phyloP scores from a whole-genome alignment of 2,329 filamentous ascomycete species.

The Fusarium mexicanum region DNA sequence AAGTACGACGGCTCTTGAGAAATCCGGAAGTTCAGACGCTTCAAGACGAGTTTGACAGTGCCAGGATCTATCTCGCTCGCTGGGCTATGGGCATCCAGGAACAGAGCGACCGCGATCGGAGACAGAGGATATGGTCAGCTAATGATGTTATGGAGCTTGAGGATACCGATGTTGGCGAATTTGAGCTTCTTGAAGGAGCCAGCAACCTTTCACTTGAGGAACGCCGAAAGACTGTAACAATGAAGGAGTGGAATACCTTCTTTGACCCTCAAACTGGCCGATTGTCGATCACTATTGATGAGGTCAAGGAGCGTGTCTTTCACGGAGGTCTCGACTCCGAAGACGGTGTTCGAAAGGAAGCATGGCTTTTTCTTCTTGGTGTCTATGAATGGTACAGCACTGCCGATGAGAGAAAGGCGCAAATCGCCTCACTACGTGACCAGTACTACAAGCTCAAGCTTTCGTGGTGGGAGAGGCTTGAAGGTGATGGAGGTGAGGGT shows the following conservation, averaged over 20 bases:
- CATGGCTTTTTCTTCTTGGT: conserved; percentile 92
- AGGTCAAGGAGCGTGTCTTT: conserved; percentile 97
- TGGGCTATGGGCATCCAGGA: conserved; percentile 99
- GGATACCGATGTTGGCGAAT: conserved; percentile 93
- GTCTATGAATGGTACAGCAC: conserved; percentile 95
- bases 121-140: conserved; percentile 90
- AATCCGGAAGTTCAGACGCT: conserved; percentile 95
- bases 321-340: conserved; percentile 90
- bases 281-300: conserved; percentile 82
- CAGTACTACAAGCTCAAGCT: conserved; percentile 95
- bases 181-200: conserved; percentile 89
- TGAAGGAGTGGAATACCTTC: conserved; percentile 90
- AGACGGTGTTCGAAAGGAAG: conserved; percentile 93
- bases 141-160: conserved; percentile 93
- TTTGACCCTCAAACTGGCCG: conserved; percentile 82
- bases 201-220: conserved; percentile 79
- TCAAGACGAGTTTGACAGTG: conserved; percentile 97
- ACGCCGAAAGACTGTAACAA: conserved; percentile 77
- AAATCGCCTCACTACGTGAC: conserved; percentile 86
- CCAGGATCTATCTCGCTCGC: conserved; percentile 89
- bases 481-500: conserved; percentile 80
- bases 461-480: conserved; percentile 93
- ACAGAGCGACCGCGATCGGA: conserved; percentile 89
- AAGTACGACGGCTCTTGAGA: conserved; percentile 83
- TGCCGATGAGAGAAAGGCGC: conserved; percentile 81